Percentiles rank a stretch among this genome's conserved stretches.
Evolutionary conservation across 768 basidiomycete genomes (phyloP).

Genomic region (Lepiota venenata): DNA sequence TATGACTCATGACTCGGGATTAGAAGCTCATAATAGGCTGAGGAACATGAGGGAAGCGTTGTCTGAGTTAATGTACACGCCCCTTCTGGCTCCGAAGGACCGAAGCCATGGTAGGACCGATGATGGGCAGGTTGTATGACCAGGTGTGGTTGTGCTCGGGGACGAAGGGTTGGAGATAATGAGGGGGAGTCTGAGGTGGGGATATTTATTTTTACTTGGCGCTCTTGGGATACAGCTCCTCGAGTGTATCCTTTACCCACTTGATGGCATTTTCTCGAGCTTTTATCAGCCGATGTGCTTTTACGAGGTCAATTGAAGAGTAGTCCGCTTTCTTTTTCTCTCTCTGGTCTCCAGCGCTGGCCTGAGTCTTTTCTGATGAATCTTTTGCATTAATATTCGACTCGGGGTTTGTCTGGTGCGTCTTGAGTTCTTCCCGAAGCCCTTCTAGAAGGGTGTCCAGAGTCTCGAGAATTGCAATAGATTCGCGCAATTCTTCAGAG

Average conservation of each 20-base stretch:
- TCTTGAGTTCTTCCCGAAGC: slow-evolving; percentile 47
- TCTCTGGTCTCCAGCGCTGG: not conserved
- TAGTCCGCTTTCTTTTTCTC: slow-evolving; percentile 43
- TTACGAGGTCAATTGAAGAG: slow-evolving; percentile 51
- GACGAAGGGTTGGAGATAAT: not conserved
- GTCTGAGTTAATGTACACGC: no score
- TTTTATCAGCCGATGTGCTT: slow-evolving; percentile 62
- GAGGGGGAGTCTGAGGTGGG: not conserved
- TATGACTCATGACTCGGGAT: not conserved
- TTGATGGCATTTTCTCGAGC: slow-evolving; percentile 70
- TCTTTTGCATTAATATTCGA: not conserved
- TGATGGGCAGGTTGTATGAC: not conserved
- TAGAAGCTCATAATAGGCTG: not conserved
- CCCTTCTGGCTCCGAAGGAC: not conserved
- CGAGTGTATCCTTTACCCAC: slow-evolving; percentile 41
- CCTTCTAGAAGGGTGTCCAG: slow-evolving; percentile 59
- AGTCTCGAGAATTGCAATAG: slow-evolving; percentile 48
- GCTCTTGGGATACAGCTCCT: not conserved
- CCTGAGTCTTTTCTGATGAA: not conserved
- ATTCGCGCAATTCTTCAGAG: slow-evolving; percentile 66
- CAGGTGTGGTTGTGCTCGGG: not conserved
- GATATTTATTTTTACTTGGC: not conserved
- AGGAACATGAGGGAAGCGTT: not conserved
- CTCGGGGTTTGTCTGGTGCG: slow-evolving; percentile 5
- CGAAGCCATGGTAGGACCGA: not conserved